Percentiles rank a stretch among this genome's conserved stretches.
Conservation (phyloP, 1,139 yeast species). For the Yamadazyma sp. region DNA sequence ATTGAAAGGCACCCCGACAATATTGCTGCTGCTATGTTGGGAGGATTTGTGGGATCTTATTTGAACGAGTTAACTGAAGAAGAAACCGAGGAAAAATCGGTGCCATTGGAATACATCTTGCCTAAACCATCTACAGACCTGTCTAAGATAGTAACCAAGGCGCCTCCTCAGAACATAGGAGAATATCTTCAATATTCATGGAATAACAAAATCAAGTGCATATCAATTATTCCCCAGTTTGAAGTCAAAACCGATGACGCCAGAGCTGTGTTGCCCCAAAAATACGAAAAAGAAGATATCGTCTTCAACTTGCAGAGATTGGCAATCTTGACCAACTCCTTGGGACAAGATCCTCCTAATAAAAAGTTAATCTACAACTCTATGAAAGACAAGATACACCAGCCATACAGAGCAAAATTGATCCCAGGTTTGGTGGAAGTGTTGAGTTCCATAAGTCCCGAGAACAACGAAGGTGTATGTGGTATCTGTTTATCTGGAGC, state of each 20-base stretch:
- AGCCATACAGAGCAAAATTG: slow-evolving; percentile 86
- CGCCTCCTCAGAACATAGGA: slow-evolving; percentile 86
- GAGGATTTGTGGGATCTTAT: slow-evolving; percentile 96
- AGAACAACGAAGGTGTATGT: slow-evolving; percentile 76
- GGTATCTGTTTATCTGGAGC: slow-evolving; percentile 98
- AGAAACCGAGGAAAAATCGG: slow-evolving; percentile 72
- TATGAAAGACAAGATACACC: slow-evolving; percentile 96
- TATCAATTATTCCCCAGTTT: slow-evolving; percentile 89
- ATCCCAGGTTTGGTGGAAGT: slow-evolving; percentile 90
- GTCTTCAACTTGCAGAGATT: slow-evolving; percentile 74
- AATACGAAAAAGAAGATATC: slow-evolving; percentile 78
- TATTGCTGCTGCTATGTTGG: slow-evolving; percentile 98
- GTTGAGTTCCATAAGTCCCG: slow-evolving; percentile 77
- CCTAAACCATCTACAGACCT: slow-evolving; percentile 76
- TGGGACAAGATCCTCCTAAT: slow-evolving; percentile 80
- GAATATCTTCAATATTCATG: slow-evolving; percentile 84
- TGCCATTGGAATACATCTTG: slow-evolving; percentile 80
- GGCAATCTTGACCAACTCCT: slow-evolving; percentile 62
- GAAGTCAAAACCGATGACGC: slow-evolving; percentile 93
- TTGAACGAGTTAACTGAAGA: slow-evolving; percentile 73
- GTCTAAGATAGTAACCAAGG: slow-evolving; percentile 20
- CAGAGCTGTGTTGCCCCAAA: slow-evolving; percentile 80
- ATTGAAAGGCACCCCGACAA: slow-evolving; percentile 98
- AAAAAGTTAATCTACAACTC: slow-evolving; percentile 84
- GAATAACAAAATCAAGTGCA: slow-evolving; percentile 79